Conservation (phyloP, 257 asterid genomes). For the Nicotiana noctiflora region DNA sequence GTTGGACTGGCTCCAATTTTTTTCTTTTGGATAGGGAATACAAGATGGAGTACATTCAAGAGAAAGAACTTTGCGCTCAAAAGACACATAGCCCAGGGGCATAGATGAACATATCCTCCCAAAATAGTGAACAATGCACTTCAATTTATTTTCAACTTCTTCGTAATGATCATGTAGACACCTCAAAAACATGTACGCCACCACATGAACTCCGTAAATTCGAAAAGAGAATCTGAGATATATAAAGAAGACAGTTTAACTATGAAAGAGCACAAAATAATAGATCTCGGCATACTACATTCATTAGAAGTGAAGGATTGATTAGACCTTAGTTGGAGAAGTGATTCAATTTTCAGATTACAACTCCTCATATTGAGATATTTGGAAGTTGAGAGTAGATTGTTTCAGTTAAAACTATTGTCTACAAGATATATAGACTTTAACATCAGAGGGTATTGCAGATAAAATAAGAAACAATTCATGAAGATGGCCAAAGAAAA, state of each 20-base stretch:
- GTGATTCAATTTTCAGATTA: background rate
- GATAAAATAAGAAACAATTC: background rate
- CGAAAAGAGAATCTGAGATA: background rate
- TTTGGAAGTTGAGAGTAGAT: background rate
- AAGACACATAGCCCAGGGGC: conserved; percentile 69
- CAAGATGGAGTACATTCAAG: conserved; percentile 21
- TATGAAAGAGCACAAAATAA: background rate
- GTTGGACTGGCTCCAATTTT: conserved; percentile 57
- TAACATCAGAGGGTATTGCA: background rate
- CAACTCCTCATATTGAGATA: background rate
- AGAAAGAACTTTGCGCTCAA: conserved; percentile 77
- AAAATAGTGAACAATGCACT: conserved; percentile 80
- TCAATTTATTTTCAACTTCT: conserved; percentile 58
- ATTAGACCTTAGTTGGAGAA: background rate
- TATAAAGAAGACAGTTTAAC: background rate
- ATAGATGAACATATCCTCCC: conserved; percentile 50
- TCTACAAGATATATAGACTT: background rate
- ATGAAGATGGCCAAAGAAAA: background rate
- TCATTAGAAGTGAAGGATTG: background rate
- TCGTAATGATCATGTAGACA: conserved; percentile 46
- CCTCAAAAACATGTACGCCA: conserved; percentile 31
- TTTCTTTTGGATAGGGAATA: conserved; percentile 43
- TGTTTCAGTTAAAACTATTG: background rate
- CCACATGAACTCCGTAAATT: background rate
- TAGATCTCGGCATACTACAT: background rate